These are phyloP conservation scores for Gamarada debralockiae DNA, from an alignment of 495 filamentous ascomycete genomes.

Conservation along the genomic window DNA sequence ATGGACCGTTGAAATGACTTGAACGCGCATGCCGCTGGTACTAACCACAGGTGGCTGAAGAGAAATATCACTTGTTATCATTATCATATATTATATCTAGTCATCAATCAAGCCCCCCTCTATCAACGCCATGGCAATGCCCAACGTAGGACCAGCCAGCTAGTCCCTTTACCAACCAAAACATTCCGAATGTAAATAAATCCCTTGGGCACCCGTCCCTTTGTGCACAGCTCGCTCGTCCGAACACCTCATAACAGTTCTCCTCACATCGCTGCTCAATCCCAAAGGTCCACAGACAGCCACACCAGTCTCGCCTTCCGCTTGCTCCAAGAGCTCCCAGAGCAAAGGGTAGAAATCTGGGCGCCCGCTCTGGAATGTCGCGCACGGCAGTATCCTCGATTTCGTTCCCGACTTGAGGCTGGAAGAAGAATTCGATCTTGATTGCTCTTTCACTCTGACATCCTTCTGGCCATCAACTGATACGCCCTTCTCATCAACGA, in stretches of 20 bases:
- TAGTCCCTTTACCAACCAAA: conserved; percentile 18
- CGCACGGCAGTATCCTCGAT: conserved; percentile 8
- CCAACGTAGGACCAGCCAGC: neutral
- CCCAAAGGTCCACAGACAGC: conserved; percentile 75
- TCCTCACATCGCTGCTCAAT: conserved; percentile 61
- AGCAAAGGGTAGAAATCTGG: conserved; percentile 17
- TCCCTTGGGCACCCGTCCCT: conserved; percentile 81
- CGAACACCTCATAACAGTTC: conserved; percentile 65
- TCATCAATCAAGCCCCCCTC: no score
- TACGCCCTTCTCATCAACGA: neutral
- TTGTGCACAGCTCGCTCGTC: conserved; percentile 90
- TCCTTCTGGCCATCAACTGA: neutral
- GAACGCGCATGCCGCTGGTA: no score
- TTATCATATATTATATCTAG: no score
- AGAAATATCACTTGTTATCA: no score
- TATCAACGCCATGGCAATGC: no score
- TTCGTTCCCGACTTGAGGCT: conserved; percentile 1
- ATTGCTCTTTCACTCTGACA: neutral
- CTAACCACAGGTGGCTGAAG: no score
- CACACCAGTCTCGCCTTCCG: conserved; percentile 80
- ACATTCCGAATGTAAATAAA: conserved; percentile 45
- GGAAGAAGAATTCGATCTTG: neutral
- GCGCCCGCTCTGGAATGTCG: conserved; percentile 17
- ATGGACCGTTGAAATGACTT: no score
- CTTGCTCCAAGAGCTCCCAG: conserved; percentile 55